Evolutionary conservation across 192 early-diverging fungal genomes (phyloP).

Genomic region (Rhizophagus prolifer): DNA sequence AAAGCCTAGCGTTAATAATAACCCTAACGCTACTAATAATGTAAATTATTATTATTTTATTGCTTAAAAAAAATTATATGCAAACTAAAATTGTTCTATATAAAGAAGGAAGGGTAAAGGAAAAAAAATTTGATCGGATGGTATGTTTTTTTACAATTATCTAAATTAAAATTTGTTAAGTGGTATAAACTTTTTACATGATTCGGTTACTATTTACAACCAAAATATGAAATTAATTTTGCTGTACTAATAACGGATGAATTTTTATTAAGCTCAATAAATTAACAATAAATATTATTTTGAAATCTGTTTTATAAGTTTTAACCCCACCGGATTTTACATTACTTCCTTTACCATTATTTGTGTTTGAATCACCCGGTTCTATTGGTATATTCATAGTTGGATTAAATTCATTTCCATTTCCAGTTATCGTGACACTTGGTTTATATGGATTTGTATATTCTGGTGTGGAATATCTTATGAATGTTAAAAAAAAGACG

Average conservation of each 20-base stretch:
- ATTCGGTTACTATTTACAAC: no score
- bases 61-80: no score
- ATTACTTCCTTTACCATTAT: background rate
- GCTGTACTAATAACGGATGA: background rate
- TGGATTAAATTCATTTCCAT: background rate
- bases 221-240: no score
- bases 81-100: no score
- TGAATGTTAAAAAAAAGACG: background rate
- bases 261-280: background rate
- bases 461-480: background rate
- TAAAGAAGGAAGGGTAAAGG: no score
- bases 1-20: no score
- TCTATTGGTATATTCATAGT: background rate
- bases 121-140: no score
- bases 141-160: no score
- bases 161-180: no score
- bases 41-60: no score
- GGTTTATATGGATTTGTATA: conserved; percentile 11
- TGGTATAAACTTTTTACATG: no score
- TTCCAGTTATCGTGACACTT: background rate
- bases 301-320: background rate
- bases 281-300: background rate
- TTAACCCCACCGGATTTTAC: background rate
- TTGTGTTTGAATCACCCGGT: background rate
- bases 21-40: no score